Evolutionary conservation across 768 basidiomycete species (phyloP), one percentile per base, ranked within the genome.

Genomic region (Cyclocybe cylindracea): DNA sequence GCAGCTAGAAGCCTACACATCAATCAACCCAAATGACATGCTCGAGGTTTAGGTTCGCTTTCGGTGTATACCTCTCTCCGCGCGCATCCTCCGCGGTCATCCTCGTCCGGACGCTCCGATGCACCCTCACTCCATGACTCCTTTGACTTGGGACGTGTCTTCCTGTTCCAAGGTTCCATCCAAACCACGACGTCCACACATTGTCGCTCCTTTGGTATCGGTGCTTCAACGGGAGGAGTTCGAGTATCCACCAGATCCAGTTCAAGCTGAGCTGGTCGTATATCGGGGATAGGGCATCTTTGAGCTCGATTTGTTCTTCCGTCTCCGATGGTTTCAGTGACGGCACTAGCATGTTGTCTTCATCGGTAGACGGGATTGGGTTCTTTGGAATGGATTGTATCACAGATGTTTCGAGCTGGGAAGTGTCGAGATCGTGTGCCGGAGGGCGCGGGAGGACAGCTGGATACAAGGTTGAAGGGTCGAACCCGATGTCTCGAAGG

Each of bases 291-390:
- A 78, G 48, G 8, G 80, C 76, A 50, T 85, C 84, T 13, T 61
- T 62, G 16, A 79, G 59, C 34, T 85, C 84, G 46, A 78, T 74
- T n/a, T 76, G 70, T 60, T 82, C 80, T 59, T 84, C 73, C 24
- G 49, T 66, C 31, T 69, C 59, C n/a, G 69, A 35, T 9, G 0
- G 45, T 32, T 9, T 44, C 43, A 5, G 46, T 35, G 19, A 47
- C 43, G n/a, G 54, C 53, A 16, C 32, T 35, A 10, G 16, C 52
- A 33, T 58, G 39, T 50, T 51, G 35, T 54, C 49, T 32, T 52
- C 54, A 14, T 58, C 33, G 1, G 45, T 44, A 10, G 35, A 42
- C 40, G 8, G 32, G 0, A 59, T 39, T 13, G 32, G 61, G 38
- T 65, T 60, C 18, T 69, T 74, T 42, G 77, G 65, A 65, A 68